Conservation (phyloP, 805 yeast species). For the Candida xyloterini region DNA sequence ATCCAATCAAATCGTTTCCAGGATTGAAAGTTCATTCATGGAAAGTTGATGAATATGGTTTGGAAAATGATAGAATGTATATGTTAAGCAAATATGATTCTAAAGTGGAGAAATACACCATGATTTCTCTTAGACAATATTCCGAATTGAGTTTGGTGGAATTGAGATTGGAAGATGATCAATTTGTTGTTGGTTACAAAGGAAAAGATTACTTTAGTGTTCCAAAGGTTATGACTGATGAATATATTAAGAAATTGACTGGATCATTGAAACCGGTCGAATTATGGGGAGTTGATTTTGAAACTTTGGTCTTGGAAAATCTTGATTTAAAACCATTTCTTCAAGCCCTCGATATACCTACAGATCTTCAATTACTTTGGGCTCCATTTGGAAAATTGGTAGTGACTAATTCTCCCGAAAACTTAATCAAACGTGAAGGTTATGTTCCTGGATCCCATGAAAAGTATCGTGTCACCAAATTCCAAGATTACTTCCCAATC, state of each 20-base stretch:
- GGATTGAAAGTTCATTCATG: slow-evolving; percentile 23
- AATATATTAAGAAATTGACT: slow-evolving; percentile 9
- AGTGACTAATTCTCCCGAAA: slow-evolving; percentile 23
- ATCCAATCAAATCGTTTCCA: slow-evolving; percentile 28
- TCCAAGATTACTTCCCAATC: slow-evolving; percentile 29
- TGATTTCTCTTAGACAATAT: slow-evolving; percentile 24
- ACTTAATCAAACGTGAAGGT: slow-evolving; percentile 5
- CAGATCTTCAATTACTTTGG: slow-evolving; percentile 18
- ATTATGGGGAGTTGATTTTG: slow-evolving; percentile 26
- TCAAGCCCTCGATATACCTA: slow-evolving; percentile 12
- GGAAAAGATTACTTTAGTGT: slow-evolving; percentile 13
- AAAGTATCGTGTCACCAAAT: slow-evolving; percentile 21
- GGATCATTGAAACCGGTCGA: slow-evolving; percentile 12
- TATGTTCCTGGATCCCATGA: slow-evolving; percentile 8
- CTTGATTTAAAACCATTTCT: slow-evolving; percentile 16
- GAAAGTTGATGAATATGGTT: slow-evolving; percentile 23
- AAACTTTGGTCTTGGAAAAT: slow-evolving; percentile 15
- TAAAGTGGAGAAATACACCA: slow-evolving; percentile 7
- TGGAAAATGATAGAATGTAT: slow-evolving; percentile 29
- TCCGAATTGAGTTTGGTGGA: slow-evolving; percentile 17
- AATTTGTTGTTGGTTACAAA: slow-evolving; percentile 14
- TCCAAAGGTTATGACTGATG: slow-evolving; percentile 13
- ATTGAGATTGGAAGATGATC: slow-evolving; percentile 7
- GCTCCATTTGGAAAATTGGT: slow-evolving; percentile 25
- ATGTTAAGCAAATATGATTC: slow-evolving; percentile 24